These are phyloP conservation scores for Asterionellopsis glacialis DNA, from an alignment of 108 stramenopile genomes.

Conservation along the genomic window DNA sequence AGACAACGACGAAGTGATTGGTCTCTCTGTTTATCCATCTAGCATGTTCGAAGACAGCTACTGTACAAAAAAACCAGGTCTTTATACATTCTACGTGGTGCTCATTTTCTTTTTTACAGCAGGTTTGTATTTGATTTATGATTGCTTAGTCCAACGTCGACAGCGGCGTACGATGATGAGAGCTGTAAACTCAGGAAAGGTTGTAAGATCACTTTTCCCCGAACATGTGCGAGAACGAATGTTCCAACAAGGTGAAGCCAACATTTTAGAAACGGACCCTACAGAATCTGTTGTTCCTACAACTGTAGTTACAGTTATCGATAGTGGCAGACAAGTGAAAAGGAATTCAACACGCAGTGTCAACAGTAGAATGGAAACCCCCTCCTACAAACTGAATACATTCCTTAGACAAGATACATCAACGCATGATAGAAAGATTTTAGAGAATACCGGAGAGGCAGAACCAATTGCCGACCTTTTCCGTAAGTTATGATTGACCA, in stretches of 20 bases:
- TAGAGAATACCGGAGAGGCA: no score
- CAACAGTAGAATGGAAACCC: no score
- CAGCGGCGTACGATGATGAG: constrained; percentile 3
- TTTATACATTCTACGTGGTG: constrained; percentile 4
- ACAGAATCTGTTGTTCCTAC: no score
- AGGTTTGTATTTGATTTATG: constrained; percentile 14
- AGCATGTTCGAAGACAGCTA: constrained; percentile 5
- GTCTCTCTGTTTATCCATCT: constrained; percentile 11
- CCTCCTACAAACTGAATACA: no score
- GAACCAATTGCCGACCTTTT: no score
- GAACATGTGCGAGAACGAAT: not conserved
- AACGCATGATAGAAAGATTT: no score
- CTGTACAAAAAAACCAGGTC: constrained; percentile 7
- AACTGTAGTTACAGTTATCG: no score
- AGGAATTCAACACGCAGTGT: no score
- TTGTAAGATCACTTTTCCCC: constrained; percentile 11
- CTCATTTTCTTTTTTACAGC: constrained; percentile 16
- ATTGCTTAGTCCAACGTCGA: constrained; percentile 13
- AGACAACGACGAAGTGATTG: no score
- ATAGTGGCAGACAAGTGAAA: no score
- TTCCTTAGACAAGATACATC: no score
- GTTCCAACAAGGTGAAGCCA: not conserved
- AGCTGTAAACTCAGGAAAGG: constrained; percentile 2
- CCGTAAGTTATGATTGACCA: no score
- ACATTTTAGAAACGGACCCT: not conserved